Conservation (phyloP, 306 rosid genomes). For the Sechiopsis laciniata region DNA sequence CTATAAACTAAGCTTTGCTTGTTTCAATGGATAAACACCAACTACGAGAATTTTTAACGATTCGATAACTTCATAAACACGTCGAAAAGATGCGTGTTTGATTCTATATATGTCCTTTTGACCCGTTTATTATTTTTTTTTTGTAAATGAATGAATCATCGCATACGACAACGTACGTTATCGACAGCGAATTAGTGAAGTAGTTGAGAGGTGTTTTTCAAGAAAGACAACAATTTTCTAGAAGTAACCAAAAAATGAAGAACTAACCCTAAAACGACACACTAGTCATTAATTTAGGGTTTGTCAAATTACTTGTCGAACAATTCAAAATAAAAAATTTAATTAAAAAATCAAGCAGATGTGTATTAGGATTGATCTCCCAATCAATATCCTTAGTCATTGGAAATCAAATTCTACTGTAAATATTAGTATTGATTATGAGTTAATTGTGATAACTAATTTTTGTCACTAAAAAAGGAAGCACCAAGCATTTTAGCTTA, state of each 20-base stretch:
- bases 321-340: not conserved
- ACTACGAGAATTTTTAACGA: conserved; percentile 15
- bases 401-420: not conserved
- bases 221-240: conserved; percentile 15
- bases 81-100: conserved; percentile 22
- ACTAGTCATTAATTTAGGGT: not conserved
- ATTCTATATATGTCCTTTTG: conserved; percentile 12
- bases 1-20: conserved; percentile 16
- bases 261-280: conserved; percentile 16
- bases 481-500: not conserved
- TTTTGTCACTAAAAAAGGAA: not conserved
- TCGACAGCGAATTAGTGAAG: not conserved
- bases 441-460: conserved; percentile 4
- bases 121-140: not conserved
- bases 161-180: conserved; percentile 6
- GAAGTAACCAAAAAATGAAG: not conserved
- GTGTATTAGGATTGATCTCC: not conserved
- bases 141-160: not conserved
- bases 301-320: conserved; percentile 9
- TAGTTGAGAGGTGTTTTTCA: conserved; percentile 17
- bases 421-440: not conserved
- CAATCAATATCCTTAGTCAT: not conserved
- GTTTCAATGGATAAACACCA: conserved; percentile 8
- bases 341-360: not conserved
- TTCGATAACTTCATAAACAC: conserved; percentile 18